Evolutionary conservation across 768 basidiomycete genomes (phyloP).

Genomic region (Amanita subjunquillea): DNA sequence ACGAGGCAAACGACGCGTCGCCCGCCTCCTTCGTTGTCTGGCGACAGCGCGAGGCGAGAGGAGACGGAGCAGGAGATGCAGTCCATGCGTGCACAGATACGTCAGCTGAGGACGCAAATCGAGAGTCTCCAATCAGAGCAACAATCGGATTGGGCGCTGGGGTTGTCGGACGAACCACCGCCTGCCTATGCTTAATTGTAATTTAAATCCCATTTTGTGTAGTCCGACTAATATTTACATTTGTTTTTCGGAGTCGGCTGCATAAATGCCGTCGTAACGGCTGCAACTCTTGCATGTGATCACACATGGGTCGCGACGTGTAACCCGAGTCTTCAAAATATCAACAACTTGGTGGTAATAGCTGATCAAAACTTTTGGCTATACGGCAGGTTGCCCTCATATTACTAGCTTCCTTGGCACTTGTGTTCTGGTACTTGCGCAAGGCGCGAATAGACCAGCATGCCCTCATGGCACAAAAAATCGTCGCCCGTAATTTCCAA

Average conservation of each 20-base stretch:
- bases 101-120: constrained; percentile 7
- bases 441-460: neutral
- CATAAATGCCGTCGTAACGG: too few relatives aligned
- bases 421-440: neutral
- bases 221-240: too few relatives aligned
- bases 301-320: constrained; percentile 23
- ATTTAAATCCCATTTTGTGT: too few relatives aligned
- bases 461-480: neutral
- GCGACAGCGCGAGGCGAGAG: neutral
- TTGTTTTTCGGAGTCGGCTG: too few relatives aligned
- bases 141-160: constrained; percentile 9
- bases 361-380: constrained; percentile 19
- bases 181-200: neutral
- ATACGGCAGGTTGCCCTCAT: constrained; percentile 15
- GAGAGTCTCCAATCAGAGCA: constrained; percentile 5
- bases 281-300: constrained; percentile 10
- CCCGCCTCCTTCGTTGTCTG: neutral
- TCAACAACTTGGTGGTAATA: neutral
- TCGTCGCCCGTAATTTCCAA: neutral
- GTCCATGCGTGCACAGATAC: constrained; percentile 5
- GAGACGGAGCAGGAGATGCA: constrained; percentile 2
- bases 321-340: constrained; percentile 13
- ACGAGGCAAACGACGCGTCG: neutral
- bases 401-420: constrained; percentile 2
- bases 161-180: constrained; percentile 6